Base-by-base conservation (phyloP, 2,329 filamentous ascomycete species). In the Ascochyta pisi region DNA sequence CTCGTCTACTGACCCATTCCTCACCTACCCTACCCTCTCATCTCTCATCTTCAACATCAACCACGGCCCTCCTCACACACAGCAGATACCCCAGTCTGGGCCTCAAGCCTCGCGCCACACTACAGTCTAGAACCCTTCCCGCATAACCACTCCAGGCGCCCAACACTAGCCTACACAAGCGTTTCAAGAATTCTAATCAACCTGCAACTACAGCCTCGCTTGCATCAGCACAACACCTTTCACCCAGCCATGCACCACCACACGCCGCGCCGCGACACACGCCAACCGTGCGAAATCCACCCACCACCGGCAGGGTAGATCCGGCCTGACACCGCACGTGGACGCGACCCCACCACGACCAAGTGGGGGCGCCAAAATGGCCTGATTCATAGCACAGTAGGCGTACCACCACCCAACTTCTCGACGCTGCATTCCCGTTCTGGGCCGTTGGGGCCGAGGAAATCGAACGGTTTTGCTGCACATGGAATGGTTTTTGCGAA, bases 281-380 rank as follows among this genome's bases (percentile, higher is more conserved):
- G 12, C 10, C 29, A 13, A 19, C 19, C 19, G 19, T 19, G 19
- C 19, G 19, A 19, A 19, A 19, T 26, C 24, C 24, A 26, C 24
- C 24, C 24, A 26, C 8, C 41, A 34, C 41, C 41, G 34, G 35
- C 44, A 52, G 49, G 49, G 41, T 52, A 52, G 49, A 52, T 46
- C 23, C 23, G 39, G 39, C 39, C 24, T 22, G 22, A 39, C 19
- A 13, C 22, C 37, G 22, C 16, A 39, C 37, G 33, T 35, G 33
- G 33, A 9, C 29, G 13, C 12, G 6, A n/a, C 15, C 33, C 33
- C 19, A 19, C 19, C 2, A 3, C 19, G 19, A 16, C 33, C 15
- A 9, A 16, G 12, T 15, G 16, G 33, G 33, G n/a, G 5, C 31
- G 9, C 31, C 33, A n/a, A 15, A n/a, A 35, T 35, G 33, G 33